These are phyloP conservation scores for Elongisporangium undulatum DNA, from an alignment of 352 stramenopile genomes.

Conservation along the genomic window DNA sequence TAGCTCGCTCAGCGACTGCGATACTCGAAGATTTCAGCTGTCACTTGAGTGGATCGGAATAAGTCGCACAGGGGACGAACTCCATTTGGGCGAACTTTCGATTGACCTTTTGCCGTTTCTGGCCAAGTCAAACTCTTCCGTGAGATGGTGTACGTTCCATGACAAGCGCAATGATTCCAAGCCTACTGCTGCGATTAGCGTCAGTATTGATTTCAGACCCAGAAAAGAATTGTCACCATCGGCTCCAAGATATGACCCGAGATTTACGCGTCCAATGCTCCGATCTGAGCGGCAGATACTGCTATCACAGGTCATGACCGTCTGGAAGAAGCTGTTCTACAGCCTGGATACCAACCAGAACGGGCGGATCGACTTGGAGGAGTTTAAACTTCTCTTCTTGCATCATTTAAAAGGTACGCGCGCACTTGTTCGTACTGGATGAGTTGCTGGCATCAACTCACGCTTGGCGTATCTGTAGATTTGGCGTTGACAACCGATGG, in stretches of 20 bases:
- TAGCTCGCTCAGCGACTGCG: conserved; percentile 3
- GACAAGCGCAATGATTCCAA: conserved; percentile 13
- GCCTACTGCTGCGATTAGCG: conserved; percentile 12
- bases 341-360: conserved; percentile 49
- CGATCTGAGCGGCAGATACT: neutral
- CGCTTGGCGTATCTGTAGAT: conserved; percentile 13
- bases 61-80: conserved; percentile 15
- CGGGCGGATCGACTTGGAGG: conserved; percentile 40
- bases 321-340: conserved; percentile 79
- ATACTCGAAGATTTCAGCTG: conserved; percentile 1
- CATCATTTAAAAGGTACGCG: conserved; percentile 29
- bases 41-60: conserved; percentile 19
- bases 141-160: conserved; percentile 17
- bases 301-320: conserved; percentile 18
- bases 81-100: conserved; percentile 20
- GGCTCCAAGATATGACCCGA: too few relatives aligned
- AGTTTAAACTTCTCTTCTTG: conserved; percentile 50
- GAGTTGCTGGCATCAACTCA: neutral
- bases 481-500: conserved; percentile 32
- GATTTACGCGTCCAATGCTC: neutral
- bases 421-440: neutral
- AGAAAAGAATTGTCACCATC: neutral
- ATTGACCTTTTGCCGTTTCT: conserved; percentile 13
- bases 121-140: neutral
- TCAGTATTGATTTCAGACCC: conserved; percentile 11